phyloP scores from a whole-genome alignment of 1,139 yeast species.

The Zygotorulaspora mrakii region DNA sequence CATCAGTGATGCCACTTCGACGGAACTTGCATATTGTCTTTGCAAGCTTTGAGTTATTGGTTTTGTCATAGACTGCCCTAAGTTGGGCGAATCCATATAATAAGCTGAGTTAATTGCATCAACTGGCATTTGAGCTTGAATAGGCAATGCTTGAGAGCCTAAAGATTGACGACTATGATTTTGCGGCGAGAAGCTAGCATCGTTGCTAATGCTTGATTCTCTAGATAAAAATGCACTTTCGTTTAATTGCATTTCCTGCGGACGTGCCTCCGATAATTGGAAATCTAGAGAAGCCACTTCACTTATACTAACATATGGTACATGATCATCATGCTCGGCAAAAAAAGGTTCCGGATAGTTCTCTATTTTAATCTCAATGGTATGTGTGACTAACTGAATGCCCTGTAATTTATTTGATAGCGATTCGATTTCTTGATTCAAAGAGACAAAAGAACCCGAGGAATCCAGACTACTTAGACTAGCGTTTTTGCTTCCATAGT shows the following conservation, averaged over 20 bases:
- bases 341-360: constrained; percentile 21
- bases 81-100: constrained; percentile 21
- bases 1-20: constrained; percentile 67
- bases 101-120: constrained; percentile 7
- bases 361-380: constrained; percentile 14
- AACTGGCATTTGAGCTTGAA: constrained; percentile 8
- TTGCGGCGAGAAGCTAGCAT: constrained; percentile 2
- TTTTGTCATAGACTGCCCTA: constrained; percentile 14
- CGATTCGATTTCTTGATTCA: constrained; percentile 15
- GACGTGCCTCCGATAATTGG: constrained; percentile 17
- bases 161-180: constrained; percentile 1
- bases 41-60: constrained; percentile 43
- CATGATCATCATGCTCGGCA: constrained; percentile 20
- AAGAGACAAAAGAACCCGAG: constrained; percentile 16
- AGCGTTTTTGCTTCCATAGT: constrained; percentile 13
- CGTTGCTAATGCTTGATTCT: constrained; percentile 7
- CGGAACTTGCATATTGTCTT: constrained; percentile 68
- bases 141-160: constrained; percentile 9
- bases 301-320: constrained; percentile 18
- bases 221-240: constrained; percentile 14
- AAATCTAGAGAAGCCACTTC: constrained; percentile 17
- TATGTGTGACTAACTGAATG: constrained; percentile 13
- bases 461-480: constrained; percentile 19
- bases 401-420: constrained; percentile 16
- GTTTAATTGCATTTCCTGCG: constrained; percentile 24